Evolutionary conservation across 768 basidiomycete genomes (phyloP).

Genomic region (Cystobasidium tubakii): DNA sequence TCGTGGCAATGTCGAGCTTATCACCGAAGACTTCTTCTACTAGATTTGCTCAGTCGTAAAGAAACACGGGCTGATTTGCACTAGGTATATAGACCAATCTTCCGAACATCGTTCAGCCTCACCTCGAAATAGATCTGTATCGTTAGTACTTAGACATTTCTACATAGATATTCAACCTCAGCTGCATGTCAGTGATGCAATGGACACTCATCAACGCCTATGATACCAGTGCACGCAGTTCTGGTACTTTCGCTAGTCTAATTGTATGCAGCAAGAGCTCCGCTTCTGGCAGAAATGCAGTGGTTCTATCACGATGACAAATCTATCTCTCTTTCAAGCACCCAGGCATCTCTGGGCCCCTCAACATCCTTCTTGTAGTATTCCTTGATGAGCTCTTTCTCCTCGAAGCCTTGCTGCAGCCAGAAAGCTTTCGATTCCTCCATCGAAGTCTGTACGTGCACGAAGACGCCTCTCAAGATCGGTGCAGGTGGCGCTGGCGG

Average conservation of each 20-base stretch:
- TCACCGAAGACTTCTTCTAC: conserved; percentile 33
- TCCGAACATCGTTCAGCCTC: too few relatives aligned
- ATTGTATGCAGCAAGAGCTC: too few relatives aligned
- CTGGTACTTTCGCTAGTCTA: too few relatives aligned
- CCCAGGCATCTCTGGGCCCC: conserved; percentile 72
- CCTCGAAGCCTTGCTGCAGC: conserved; percentile 71
- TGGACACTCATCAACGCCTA: background rate
- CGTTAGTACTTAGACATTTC: conserved; percentile 3
- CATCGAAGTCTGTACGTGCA: conserved; percentile 85
- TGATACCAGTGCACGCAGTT: too few relatives aligned
- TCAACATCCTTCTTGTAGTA: conserved; percentile 80
- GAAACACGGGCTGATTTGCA: background rate
- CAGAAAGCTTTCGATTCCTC: conserved; percentile 71
- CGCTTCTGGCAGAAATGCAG: too few relatives aligned
- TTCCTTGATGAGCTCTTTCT: conserved; percentile 54
- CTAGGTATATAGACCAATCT: background rate
- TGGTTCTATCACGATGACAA: background rate
- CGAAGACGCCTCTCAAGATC: conserved; percentile 55
- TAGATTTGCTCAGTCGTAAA: background rate
- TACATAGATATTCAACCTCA: background rate
- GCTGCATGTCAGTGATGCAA: background rate
- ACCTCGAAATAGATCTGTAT: background rate
- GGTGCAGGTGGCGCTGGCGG: conserved; percentile 25
- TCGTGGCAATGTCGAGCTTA: conserved; percentile 25
- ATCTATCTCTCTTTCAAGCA: conserved; percentile 56